Conservation (phyloP, 106 monocot genomes). For the Alisma plantagoaquatica region DNA sequence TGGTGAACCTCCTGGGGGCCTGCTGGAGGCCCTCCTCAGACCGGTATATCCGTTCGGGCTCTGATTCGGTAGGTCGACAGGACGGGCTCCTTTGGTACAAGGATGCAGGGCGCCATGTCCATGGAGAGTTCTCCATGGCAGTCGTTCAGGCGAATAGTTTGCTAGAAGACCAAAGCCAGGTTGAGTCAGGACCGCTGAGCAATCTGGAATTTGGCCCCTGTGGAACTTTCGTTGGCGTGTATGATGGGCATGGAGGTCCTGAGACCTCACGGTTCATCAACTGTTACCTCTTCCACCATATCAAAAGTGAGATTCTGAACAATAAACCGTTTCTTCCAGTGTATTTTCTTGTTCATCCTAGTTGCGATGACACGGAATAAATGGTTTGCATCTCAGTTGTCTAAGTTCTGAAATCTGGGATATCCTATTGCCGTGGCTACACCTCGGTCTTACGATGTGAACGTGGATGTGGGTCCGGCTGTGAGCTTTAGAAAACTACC, state of each 20-base stretch:
- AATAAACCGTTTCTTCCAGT: neutral
- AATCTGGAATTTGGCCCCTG: constrained; percentile 12
- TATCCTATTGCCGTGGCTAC: no score
- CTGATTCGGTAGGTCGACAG: constrained; percentile 13
- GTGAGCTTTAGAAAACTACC: no score
- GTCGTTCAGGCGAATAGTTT: constrained; percentile 20
- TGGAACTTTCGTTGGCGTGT: constrained; percentile 20
- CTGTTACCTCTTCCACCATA: constrained; percentile 13
- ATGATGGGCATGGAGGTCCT: constrained; percentile 22
- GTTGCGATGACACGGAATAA: neutral
- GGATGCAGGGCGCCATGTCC: constrained; percentile 11
- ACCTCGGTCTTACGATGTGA: no score
- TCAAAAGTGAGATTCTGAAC: constrained; percentile 10
- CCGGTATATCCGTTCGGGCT: neutral
- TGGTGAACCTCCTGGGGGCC: constrained; percentile 19
- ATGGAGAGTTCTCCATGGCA: constrained; percentile 21
- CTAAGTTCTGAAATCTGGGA: no score
- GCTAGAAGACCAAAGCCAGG: constrained; percentile 21
- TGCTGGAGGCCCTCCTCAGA: constrained; percentile 16
- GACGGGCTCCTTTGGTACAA: constrained; percentile 24
- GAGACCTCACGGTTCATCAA: constrained; percentile 17
- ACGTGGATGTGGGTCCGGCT: no score
- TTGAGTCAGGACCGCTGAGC: constrained; percentile 20
- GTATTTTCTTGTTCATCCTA: neutral
- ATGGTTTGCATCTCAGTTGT: neutral